Conservation (phyloP, 176 grass and related monocot species). For the Bromus sterilis region DNA sequence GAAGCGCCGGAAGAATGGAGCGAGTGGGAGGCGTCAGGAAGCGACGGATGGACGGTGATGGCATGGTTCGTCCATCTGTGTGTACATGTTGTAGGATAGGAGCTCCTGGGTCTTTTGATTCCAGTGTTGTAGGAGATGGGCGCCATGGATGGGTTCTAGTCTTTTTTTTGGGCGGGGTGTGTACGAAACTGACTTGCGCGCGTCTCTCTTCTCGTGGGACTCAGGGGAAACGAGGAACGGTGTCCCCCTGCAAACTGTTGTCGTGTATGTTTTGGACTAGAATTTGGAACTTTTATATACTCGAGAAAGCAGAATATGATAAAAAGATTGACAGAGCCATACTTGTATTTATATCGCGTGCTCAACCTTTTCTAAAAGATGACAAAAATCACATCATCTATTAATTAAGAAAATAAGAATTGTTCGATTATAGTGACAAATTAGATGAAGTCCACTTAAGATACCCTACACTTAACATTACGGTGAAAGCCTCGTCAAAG, state of each 20-base stretch:
- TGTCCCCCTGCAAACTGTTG: slow-evolving; percentile 1
- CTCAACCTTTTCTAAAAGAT: background rate
- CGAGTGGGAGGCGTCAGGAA: slow-evolving; percentile 20
- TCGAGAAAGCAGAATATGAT: background rate
- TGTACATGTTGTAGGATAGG: slow-evolving; percentile 41
- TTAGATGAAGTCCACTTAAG: too few relatives aligned
- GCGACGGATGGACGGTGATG: too few relatives aligned
- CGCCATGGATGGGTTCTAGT: background rate
- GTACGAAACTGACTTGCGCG: slow-evolving; percentile 13
- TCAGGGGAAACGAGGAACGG: background rate
- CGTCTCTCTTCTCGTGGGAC: background rate
- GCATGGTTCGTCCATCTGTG: background rate
- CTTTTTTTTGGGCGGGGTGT: background rate
- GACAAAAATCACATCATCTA: too few relatives aligned
- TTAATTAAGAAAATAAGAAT: too few relatives aligned
- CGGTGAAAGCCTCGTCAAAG: too few relatives aligned
- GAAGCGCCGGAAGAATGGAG: background rate
- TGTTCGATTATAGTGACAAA: too few relatives aligned
- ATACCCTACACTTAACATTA: too few relatives aligned
- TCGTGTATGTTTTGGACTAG: slow-evolving; percentile 8
- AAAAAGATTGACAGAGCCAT: background rate
- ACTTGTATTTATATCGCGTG: background rate
- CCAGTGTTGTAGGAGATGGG: slow-evolving; percentile 24
- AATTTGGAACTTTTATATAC: background rate
- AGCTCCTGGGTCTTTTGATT: slow-evolving; percentile 9